Evolutionary conservation across 164 flowering plant species (phyloP), one percentile per base, ranked within the genome.

Genomic region (Akebia trifoliata): DNA sequence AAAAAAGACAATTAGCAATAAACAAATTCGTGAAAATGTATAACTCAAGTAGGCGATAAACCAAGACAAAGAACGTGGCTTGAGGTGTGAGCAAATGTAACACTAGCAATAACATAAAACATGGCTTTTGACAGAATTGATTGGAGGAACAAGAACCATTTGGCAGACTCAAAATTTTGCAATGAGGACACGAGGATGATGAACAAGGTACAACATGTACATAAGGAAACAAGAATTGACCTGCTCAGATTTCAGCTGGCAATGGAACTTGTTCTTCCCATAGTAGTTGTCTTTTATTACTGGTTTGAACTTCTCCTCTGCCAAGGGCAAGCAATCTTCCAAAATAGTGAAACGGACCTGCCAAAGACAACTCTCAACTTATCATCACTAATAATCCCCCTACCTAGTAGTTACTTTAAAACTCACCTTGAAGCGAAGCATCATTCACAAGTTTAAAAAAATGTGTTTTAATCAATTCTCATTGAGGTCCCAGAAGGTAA

Each of bases 291-390:
- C 78, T 62, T 80, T 72, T 48, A 80, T 70, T 17, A 66, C 81
- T 32, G 53, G 57, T 64, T 60, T 82, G 62, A 82, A 80, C 66
- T 71, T 71, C 50, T 76, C 84, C 72, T 76, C 81, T 2, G 76
- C 65, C 63, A 82, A 63, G 7, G 87, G 87, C 55, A 64, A 43
- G 71, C 84, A 80, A 62, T 80, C 83, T 14, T 72, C 68, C 36
- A 70, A 15, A 40, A 78, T 62, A 34, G 61, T 48, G 66, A 77
- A 82, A 0, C 81, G 76, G 25, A 82, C 87, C 87, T 82, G 73
- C 45, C 29, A 38, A 17, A 36, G 51, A 60, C 22, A 50, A 34
- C 24, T 38, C 37, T 35, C 38, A 37, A 37, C 15, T 8, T 37
- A 37, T 8, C 11, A 8, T 37, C 6, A 37, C 40, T 8, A 47